phyloP scores from a whole-genome alignment of 768 basidiomycete genomes.

The Phaeotremella skinneri region DNA sequence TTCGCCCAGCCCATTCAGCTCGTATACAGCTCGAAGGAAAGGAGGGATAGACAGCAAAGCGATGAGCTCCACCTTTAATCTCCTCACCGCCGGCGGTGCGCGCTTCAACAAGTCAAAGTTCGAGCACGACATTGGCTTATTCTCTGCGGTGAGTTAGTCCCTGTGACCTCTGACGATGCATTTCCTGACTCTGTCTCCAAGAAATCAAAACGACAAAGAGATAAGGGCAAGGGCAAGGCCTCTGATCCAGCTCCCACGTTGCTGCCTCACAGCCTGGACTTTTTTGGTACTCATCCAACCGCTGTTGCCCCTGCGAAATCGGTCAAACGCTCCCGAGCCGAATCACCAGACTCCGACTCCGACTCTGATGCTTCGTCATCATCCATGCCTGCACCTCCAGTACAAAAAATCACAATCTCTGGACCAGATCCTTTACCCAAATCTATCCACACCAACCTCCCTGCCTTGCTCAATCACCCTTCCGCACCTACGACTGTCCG shows the following conservation, averaged over 20 bases:
- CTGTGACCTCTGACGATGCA: constrained; percentile 53
- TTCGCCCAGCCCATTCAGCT: no score
- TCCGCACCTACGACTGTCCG: constrained; percentile 17
- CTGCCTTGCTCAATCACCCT: constrained; percentile 30
- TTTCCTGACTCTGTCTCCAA: constrained; percentile 4
- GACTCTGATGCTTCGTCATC: constrained; percentile 25
- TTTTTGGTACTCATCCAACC: constrained; percentile 70
- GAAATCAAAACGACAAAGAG: constrained; percentile 27
- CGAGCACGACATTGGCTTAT: constrained; percentile 66
- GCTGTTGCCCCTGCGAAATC: constrained; percentile 14
- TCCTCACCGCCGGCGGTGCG: constrained; percentile 81
- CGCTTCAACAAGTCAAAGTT: constrained; percentile 67
- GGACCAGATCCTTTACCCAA: constrained; percentile 43
- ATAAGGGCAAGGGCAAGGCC: constrained; percentile 43
- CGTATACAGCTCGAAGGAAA: no score
- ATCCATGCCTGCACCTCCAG: constrained; percentile 34
- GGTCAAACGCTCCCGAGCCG: constrained; percentile 12
- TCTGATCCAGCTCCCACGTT: neutral
- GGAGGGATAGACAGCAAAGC: no score
- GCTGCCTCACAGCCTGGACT: constrained; percentile 73
- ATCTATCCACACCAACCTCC: constrained; percentile 40
- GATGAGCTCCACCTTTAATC: constrained; percentile 64
- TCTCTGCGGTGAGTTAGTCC: constrained; percentile 48
- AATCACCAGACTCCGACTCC: constrained; percentile 17
- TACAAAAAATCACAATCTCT: constrained; percentile 47